phyloP scores from a whole-genome alignment of 768 basidiomycete genomes.

The Russula brevipes region DNA sequence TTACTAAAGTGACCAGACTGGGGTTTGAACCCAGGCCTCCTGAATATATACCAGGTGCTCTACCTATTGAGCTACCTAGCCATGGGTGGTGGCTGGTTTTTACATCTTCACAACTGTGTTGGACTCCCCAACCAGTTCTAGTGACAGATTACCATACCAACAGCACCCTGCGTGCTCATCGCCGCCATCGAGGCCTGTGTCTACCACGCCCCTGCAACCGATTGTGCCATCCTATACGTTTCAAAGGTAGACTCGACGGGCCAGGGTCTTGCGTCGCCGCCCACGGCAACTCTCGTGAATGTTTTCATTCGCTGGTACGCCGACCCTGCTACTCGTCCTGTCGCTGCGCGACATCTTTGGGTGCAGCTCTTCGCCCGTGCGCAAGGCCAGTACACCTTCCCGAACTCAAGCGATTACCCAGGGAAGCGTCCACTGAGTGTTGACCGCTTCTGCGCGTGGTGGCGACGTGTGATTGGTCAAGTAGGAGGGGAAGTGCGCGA shows the following conservation, averaged over 20 bases:
- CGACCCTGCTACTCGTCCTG: conserved; percentile 31
- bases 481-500: conserved; percentile 41
- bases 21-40: too few relatives aligned
- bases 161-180: conserved; percentile 62
- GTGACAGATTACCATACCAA: too few relatives aligned
- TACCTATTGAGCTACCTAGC: too few relatives aligned
- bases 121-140: too few relatives aligned
- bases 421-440: conserved; percentile 76
- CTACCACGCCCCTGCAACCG: conserved; percentile 17
- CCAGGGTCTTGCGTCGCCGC: conserved; percentile 55
- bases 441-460: conserved; percentile 83
- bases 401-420: conserved; percentile 66
- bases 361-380: conserved; percentile 52
- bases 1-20: too few relatives aligned
- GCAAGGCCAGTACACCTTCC: conserved; percentile 90
- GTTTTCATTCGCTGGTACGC: conserved; percentile 46
- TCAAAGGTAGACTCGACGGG: conserved; percentile 95
- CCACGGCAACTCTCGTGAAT: conserved; percentile 63
- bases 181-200: conserved; percentile 57
- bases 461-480: conserved; percentile 68
- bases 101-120: too few relatives aligned
- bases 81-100: too few relatives aligned
- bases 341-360: conserved; percentile 15
- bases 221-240: conserved; percentile 47
- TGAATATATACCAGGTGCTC: too few relatives aligned